Percentiles rank a stretch among this genome's conserved stretches.
Evolutionary conservation across 768 basidiomycete species (phyloP).

Genomic region (Clavulina sp.): DNA sequence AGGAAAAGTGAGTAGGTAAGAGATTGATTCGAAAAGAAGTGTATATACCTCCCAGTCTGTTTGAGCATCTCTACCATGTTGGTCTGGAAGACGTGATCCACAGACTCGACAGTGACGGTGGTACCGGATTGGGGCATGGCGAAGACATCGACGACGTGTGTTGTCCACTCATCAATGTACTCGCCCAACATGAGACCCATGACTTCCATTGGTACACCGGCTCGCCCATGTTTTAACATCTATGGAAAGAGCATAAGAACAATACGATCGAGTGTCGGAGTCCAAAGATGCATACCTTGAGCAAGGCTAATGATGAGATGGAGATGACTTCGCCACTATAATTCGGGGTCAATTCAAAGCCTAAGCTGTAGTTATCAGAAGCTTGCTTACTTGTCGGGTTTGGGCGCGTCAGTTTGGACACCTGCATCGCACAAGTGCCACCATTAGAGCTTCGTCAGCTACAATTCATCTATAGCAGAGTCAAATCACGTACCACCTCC

Average conservation of each 20-base stretch:
- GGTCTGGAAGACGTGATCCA: constrained; percentile 95
- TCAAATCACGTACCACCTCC: not conserved
- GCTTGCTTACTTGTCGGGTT: not conserved
- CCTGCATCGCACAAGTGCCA: not conserved
- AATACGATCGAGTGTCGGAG: not conserved
- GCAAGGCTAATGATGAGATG: constrained; percentile 88
- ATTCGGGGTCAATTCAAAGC: not conserved
- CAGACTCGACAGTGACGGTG: constrained; percentile 92
- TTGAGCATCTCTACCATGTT: constrained; percentile 99
- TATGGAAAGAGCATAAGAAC: constrained; percentile 19
- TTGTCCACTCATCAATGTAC: constrained; percentile 89
- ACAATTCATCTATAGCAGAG: not conserved
- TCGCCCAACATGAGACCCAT: constrained; percentile 98
- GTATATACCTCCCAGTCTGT: constrained; percentile 80
- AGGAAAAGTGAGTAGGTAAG: not conserved
- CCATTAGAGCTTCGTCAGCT: not conserved
- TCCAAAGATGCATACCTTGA: constrained; percentile 44
- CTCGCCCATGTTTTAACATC: constrained; percentile 99
- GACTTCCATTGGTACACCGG: constrained; percentile 98
- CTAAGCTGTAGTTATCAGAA: not conserved
- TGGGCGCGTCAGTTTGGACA: not conserved
- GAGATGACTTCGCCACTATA: constrained; percentile 82
- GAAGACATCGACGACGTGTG: constrained; percentile 91
- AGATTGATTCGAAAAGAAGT: not conserved
- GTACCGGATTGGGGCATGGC: constrained; percentile 99